Conservation (phyloP, 331 rosid species). For the Saraca asoca region DNA sequence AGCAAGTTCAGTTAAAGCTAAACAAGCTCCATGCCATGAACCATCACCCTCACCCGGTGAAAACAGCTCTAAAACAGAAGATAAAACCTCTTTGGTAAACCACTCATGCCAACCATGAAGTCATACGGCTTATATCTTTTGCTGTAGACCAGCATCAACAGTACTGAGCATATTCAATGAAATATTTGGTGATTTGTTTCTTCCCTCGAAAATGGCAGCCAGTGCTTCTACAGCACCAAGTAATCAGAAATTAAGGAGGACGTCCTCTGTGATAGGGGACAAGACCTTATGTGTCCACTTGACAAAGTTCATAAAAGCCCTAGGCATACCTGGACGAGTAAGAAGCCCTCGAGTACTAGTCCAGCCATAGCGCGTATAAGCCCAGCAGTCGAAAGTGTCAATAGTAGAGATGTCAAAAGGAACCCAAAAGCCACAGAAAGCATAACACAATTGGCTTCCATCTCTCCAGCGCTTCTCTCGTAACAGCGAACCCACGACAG, state of each 20-base stretch:
- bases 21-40: no score
- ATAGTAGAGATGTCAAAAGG: constrained; percentile 87
- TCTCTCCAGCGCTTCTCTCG: constrained; percentile 90
- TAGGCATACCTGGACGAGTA: constrained; percentile 94
- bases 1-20: no score
- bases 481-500: no score
- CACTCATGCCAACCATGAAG: no score
- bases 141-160: constrained; percentile 41
- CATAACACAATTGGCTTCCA: constrained; percentile 90
- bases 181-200: no score
- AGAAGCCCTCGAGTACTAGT: constrained; percentile 76
- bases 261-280: constrained; percentile 59
- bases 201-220: constrained; percentile 87
- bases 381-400: constrained; percentile 76
- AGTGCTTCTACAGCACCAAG: constrained; percentile 75
- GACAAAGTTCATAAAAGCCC: constrained; percentile 77
- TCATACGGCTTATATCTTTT: no score
- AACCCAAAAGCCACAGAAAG: constrained; percentile 91
- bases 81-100: no score
- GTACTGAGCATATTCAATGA: constrained; percentile 48
- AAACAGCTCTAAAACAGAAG: no score
- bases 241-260: constrained; percentile 67
- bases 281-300: constrained; percentile 83
- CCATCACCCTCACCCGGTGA: no score
- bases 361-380: constrained; percentile 92